Conservation (phyloP, 2,329 filamentous ascomycete genomes). For the Ustulina deusta region DNA sequence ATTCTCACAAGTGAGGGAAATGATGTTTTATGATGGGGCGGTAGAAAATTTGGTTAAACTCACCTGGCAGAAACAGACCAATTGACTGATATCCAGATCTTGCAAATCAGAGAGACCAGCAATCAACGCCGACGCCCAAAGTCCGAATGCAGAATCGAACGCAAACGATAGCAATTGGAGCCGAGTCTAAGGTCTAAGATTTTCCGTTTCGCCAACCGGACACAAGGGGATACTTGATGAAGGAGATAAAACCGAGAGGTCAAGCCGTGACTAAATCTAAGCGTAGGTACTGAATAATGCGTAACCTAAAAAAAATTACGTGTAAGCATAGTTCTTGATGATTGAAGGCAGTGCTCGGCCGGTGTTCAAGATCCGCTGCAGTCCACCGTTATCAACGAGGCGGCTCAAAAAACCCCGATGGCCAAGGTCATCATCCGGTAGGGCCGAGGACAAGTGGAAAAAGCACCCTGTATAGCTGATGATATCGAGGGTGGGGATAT, state of each 20-base stretch:
- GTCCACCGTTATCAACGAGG: neutral
- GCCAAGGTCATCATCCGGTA: too few species aligned
- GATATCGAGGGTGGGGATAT: neutral
- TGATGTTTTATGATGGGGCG: neutral
- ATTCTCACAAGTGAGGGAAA: neutral
- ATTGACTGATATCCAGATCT: constrained; percentile 50
- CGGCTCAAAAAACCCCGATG: too few species aligned
- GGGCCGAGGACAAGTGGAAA: neutral
- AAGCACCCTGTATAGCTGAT: neutral
- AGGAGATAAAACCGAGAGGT: constrained; percentile 38
- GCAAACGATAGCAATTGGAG: constrained; percentile 49
- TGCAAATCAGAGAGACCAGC: constrained; percentile 49
- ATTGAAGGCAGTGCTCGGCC: neutral
- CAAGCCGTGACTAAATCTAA: constrained; percentile 34
- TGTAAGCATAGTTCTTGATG: constrained; percentile 19
- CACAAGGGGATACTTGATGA: constrained; percentile 36
- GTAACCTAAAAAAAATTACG: constrained; percentile 30
- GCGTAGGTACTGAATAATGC: constrained; percentile 32
- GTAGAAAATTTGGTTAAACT: constrained; percentile 23
- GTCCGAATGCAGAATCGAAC: constrained; percentile 48
- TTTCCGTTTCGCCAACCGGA: constrained; percentile 39
- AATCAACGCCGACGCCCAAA: constrained; percentile 53
- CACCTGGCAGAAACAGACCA: constrained; percentile 44
- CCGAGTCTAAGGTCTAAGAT: constrained; percentile 43
- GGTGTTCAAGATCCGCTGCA: constrained; percentile 27